A percentile compares a stretch with the other conserved stretches of the same genome.
Evolutionary conservation across 176 grass and related monocot species (phyloP).

Genomic region (Alopecurus myosuroides): DNA sequence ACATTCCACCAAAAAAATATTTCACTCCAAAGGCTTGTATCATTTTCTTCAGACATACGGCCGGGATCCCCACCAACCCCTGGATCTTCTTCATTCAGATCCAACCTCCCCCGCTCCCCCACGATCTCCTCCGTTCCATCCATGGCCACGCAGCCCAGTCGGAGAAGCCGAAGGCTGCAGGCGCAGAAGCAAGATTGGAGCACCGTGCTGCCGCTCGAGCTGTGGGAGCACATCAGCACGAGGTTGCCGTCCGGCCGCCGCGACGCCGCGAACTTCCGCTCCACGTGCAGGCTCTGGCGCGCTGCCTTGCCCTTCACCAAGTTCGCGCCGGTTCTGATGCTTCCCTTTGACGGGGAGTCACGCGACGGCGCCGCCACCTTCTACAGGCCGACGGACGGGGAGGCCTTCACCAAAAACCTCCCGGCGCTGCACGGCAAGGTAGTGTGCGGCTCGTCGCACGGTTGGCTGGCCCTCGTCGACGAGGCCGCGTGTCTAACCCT

Average conservation of each 20-base stretch:
- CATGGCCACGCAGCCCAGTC: not conserved
- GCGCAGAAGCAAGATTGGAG: not conserved
- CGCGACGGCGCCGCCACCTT: not conserved
- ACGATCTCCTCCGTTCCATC: too few relatives aligned
- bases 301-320: not conserved
- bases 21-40: too few relatives aligned
- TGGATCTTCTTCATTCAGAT: too few relatives aligned
- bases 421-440: not conserved
- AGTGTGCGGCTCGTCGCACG: not conserved
- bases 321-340: not conserved
- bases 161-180: not conserved
- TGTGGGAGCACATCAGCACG: not conserved
- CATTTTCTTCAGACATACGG: too few relatives aligned
- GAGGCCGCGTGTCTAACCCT: constrained; percentile 11
- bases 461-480: constrained; percentile 26
- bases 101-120: too few relatives aligned
- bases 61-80: too few relatives aligned
- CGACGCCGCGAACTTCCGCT: not conserved
- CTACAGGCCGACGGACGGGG: too few relatives aligned
- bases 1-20: too few relatives aligned
- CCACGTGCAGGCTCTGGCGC: not conserved
- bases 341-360: not conserved
- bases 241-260: not conserved
- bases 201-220: not conserved
- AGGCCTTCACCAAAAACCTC: too few relatives aligned